Base-by-base conservation (phyloP, 345 rosid species). In the Arabidopsis arenosa region DNA sequence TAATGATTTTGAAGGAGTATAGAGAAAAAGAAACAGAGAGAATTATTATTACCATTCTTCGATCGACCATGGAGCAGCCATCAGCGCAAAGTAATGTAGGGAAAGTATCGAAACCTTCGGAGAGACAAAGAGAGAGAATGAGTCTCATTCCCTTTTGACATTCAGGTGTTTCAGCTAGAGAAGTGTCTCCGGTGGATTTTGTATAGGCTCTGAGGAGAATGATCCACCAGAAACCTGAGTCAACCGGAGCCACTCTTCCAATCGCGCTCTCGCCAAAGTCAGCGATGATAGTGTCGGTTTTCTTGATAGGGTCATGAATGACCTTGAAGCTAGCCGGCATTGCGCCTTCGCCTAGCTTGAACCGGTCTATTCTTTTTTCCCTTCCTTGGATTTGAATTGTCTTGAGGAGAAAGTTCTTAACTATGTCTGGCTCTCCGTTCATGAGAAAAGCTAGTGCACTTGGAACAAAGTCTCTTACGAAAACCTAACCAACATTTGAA, bases 291-390 rank as follows among this genome's bases (percentile, higher is more conserved):
- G 86, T 81, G 37, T 91, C 97, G 0, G 81, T 74, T 66, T 88
- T 88, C 68, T 86, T 76, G 14, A 58, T 61, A 0, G 91, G 91
- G 40, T 89, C 88, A 55, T 89, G 95, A 37, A 83, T 83, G 60
- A 92, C 92, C 80, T 92, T 90, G 80, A 90, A 92, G 73, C 97
- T 92, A 11, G 97, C 96, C 2, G 96, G 96, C 97, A 92, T 87
- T 5, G 79, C 97, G 37, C 97, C 96, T 68, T 88, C 96, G 0
- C 97, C 97, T 4, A 92, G 93, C 85, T 87, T 86, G 84, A 92
- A 92, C 53, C 84, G 76, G 72, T 92, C 97, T 30, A 92, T 82
- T 75, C 61, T 87, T 80, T 92, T 92, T 81, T 92, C 96, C 81
- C 93, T 79, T 37, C 89, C 86, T 80, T 92, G 97, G 51, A 90